A percentile compares a stretch with the other conserved stretches of the same genome.
Evolutionary conservation across 2,329 filamentous ascomycete species (phyloP).

Genomic region (Pezicula neosporulosa): DNA sequence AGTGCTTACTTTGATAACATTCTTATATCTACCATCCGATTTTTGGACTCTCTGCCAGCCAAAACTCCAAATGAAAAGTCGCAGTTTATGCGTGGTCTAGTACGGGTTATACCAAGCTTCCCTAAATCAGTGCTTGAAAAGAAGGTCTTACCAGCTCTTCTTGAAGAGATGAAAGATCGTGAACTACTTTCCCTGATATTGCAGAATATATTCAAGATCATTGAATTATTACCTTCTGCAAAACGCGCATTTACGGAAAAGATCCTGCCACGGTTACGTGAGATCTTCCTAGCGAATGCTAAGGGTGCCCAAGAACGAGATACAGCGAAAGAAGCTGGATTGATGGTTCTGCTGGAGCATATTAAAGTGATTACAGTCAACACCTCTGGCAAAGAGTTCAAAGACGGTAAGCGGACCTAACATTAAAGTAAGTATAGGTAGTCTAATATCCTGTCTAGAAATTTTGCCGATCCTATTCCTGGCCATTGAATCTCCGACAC

Average conservation of each 20-base stretch:
- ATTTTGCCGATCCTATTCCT: constrained; percentile 82
- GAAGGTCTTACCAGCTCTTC: constrained; percentile 82
- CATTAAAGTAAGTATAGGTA: constrained; percentile 2
- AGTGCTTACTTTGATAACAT: constrained; percentile 97
- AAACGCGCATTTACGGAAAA: constrained; percentile 79
- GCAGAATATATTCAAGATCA: constrained; percentile 88
- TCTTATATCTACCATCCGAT: constrained; percentile 91
- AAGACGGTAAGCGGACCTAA: constrained; percentile 63
- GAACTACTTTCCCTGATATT: constrained; percentile 82
- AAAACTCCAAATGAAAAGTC: constrained; percentile 91
- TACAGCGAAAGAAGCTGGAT: constrained; percentile 76
- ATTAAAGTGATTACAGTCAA: constrained; percentile 73
- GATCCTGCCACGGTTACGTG: constrained; percentile 79
- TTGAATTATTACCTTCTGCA: constrained; percentile 73
- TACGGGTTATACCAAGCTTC: constrained; percentile 85
- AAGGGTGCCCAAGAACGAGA: constrained; percentile 65
- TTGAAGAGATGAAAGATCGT: constrained; percentile 92
- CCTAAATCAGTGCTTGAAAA: constrained; percentile 92
- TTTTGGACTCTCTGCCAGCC: constrained; percentile 84
- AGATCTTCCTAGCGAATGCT: constrained; percentile 70
- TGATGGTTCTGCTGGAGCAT: constrained; percentile 89
- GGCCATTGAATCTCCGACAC: constrained; percentile 84
- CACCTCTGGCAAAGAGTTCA: constrained; percentile 87
- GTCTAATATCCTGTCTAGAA: constrained; percentile 46
- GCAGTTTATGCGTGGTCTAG: constrained; percentile 85